Conservation (phyloP, 495 filamentous ascomycete genomes). For the Lasiosphaeria hispida region DNA sequence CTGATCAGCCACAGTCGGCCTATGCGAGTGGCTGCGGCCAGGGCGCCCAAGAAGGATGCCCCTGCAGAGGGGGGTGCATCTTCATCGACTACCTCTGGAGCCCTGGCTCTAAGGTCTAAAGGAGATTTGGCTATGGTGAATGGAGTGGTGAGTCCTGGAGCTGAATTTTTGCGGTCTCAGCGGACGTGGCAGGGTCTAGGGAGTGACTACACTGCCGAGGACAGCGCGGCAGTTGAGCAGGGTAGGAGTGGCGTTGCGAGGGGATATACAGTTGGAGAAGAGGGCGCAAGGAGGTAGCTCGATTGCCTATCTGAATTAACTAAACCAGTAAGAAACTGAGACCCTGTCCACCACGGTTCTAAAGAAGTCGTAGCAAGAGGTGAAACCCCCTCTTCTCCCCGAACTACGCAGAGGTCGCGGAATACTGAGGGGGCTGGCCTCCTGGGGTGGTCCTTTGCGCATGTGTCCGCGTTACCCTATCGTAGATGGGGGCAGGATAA, state of each 20-base stretch:
- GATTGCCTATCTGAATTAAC: too few relatives aligned
- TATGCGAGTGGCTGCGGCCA: slow-evolving; percentile 47
- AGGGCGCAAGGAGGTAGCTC: slow-evolving; percentile 31
- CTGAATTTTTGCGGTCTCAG: slow-evolving; percentile 78
- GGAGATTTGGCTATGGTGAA: slow-evolving; percentile 74
- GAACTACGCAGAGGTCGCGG: too few relatives aligned
- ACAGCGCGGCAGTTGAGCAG: slow-evolving; percentile 67
- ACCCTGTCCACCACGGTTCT: too few relatives aligned
- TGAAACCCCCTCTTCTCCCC: too few relatives aligned
- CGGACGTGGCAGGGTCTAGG: slow-evolving; percentile 91
- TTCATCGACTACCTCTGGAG: slow-evolving; percentile 24
- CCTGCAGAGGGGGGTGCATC: slow-evolving; percentile 8
- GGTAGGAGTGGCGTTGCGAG: slow-evolving; percentile 86
- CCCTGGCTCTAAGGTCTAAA: slow-evolving; percentile 60
- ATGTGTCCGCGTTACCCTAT: too few relatives aligned
- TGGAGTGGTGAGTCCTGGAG: slow-evolving; percentile 81
- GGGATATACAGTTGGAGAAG: slow-evolving; percentile 77
- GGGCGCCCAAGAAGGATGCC: slow-evolving; percentile 19
- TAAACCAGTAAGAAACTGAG: too few relatives aligned
- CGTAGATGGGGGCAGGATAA: too few relatives aligned
- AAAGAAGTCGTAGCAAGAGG: too few relatives aligned
- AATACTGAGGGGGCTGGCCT: too few relatives aligned
- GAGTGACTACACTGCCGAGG: slow-evolving; percentile 74
- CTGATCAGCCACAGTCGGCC: slow-evolving; percentile 82
- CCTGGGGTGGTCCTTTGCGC: too few relatives aligned